phyloP scores from a whole-genome alignment of 352 stramenopile species.

The Phytopythium sindhum region DNA sequence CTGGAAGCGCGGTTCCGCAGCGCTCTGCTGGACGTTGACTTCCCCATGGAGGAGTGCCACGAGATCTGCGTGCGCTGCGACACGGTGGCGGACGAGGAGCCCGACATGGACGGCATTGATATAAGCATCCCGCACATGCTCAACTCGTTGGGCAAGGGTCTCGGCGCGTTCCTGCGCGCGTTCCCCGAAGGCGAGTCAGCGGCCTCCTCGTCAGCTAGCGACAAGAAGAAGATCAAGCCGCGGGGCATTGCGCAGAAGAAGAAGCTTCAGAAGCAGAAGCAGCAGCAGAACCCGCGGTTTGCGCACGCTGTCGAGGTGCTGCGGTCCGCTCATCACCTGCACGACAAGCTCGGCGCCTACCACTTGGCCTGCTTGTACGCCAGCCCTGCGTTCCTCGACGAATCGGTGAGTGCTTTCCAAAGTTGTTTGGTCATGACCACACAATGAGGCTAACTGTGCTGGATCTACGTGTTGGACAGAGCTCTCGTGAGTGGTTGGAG shows the following conservation, averaged over 20 bases:
- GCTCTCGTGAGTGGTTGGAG: conserved; percentile 73
- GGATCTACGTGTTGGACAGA: conserved; percentile 15
- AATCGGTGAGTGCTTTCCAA: conserved; percentile 27
- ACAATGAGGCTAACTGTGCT: neutral
- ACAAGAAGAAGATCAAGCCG: conserved; percentile 7
- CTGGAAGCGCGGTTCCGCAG: conserved; percentile 40
- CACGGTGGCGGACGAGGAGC: conserved; percentile 49
- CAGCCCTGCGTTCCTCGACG: conserved; percentile 43
- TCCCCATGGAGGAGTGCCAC: conserved; percentile 56
- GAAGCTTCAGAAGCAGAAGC: conserved; percentile 7
- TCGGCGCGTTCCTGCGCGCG: conserved; percentile 38
- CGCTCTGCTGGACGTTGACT: conserved; percentile 34
- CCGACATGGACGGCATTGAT: conserved; percentile 60
- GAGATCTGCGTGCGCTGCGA: conserved; percentile 68
- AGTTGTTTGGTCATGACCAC: neutral
- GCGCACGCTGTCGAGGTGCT: conserved; percentile 61
- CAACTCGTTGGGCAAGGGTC: conserved; percentile 55
- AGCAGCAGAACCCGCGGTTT: conserved; percentile 21
- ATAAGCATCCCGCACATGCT: conserved; percentile 62
- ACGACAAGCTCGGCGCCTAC: conserved; percentile 82
- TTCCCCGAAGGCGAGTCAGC: conserved; percentile 14
- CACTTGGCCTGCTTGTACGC: conserved; percentile 69
- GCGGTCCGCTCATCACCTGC: conserved; percentile 68
- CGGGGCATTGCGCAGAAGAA: conserved; percentile 5
- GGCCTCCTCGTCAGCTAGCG: neutral